These are phyloP conservation scores for Liquidambar formosana DNA, from an alignment of 164 flowering plant genomes.

Conservation along the genomic window DNA sequence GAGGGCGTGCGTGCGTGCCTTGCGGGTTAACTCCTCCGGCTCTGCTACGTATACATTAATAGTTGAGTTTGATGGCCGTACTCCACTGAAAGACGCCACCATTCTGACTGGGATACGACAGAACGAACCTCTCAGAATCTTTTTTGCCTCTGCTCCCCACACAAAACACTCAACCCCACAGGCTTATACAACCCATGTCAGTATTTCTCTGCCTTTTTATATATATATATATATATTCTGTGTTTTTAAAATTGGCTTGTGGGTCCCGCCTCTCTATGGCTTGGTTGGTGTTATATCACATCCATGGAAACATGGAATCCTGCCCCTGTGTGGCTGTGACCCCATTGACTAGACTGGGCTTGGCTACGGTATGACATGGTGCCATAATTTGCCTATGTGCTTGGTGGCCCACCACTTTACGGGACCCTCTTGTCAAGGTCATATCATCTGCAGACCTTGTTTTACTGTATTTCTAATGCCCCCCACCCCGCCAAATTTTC, in stretches of 20 bases:
- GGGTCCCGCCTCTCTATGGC: background rate
- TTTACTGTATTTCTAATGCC: too few species aligned
- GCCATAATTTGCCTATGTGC: too few species aligned
- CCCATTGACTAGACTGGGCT: too few species aligned
- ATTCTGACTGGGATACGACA: slow-evolving; percentile 27
- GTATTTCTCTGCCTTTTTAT: background rate
- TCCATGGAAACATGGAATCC: slow-evolving; percentile 1
- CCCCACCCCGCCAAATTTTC: too few species aligned
- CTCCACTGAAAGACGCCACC: slow-evolving; percentile 1
- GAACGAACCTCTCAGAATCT: slow-evolving; percentile 13
- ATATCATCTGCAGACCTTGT: too few species aligned
- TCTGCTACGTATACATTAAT: background rate
- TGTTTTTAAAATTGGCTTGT: background rate
- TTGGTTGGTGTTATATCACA: slow-evolving; percentile 10
- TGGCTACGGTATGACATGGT: too few species aligned
- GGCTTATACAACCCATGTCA: background rate
- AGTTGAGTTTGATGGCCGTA: background rate
- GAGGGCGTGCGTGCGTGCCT: slow-evolving; percentile 27
- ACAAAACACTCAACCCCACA: background rate
- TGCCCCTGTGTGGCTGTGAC: too few species aligned
- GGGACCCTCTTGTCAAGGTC: too few species aligned
- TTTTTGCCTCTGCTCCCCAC: background rate
- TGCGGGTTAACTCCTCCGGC: slow-evolving; percentile 24
- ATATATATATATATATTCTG: background rate
- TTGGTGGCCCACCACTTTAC: too few species aligned